Evolutionary conservation across 192 early-diverging fungal species (phyloP).

Genomic region (Kappamyces sp.): DNA sequence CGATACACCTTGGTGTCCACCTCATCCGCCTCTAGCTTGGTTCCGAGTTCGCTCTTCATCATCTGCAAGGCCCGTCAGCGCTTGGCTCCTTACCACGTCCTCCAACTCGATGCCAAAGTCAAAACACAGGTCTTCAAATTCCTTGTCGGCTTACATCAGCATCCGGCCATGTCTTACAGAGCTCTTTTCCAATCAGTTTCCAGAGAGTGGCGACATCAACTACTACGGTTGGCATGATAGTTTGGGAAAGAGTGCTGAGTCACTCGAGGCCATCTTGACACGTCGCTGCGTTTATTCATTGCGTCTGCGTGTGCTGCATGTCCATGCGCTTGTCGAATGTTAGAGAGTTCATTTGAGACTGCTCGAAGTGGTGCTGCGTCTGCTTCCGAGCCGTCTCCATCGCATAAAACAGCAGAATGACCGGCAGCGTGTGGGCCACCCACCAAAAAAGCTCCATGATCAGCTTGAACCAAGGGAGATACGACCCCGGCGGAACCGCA

Average conservation of each 20-base stretch:
- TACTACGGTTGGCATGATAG: conserved; percentile 89
- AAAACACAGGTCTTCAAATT: conserved; percentile 98
- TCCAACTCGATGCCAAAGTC: conserved; percentile 98
- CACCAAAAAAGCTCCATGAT: too few relatives aligned
- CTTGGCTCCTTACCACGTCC: conserved; percentile 67
- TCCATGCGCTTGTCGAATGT: too few relatives aligned
- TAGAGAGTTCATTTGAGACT: too few relatives aligned
- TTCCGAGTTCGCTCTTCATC: conserved; percentile 59
- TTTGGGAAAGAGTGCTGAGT: conserved; percentile 2
- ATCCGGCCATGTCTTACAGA: conserved; percentile 46
- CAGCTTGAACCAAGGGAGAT: too few relatives aligned
- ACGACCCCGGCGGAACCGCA: too few relatives aligned
- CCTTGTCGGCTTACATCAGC: conserved; percentile 53
- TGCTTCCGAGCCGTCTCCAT: too few relatives aligned
- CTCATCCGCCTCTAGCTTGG: conserved; percentile 37
- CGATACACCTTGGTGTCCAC: conserved; percentile 77
- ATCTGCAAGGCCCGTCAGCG: conserved; percentile 38
- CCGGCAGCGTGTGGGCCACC: too few relatives aligned
- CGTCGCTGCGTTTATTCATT: too few relatives aligned
- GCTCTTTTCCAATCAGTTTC: conserved; percentile 69
- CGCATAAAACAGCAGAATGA: too few relatives aligned
- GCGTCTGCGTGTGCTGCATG: too few relatives aligned
- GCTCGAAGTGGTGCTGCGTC: too few relatives aligned
- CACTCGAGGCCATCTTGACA: too few relatives aligned
- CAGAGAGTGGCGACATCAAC: conserved; percentile 86